Percentiles rank a stretch among this genome's conserved stretches.
These are phyloP conservation scores for Podospora conica DNA, from an alignment of 495 filamentous ascomycete species.

Conservation along the genomic window DNA sequence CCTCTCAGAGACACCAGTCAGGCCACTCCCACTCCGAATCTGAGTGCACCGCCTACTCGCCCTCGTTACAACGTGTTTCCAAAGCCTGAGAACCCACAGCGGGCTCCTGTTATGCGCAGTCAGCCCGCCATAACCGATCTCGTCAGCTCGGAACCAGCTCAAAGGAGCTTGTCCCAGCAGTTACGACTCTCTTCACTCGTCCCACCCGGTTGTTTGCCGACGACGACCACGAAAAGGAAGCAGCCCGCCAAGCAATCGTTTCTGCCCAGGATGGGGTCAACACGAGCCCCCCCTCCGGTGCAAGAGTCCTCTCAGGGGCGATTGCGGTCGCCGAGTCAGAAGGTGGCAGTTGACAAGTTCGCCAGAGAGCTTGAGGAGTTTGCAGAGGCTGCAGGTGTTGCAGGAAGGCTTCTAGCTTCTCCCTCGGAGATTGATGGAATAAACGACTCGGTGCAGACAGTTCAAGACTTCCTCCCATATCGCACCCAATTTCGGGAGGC, in stretches of 20 bases:
- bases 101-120: constrained; percentile 11
- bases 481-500: constrained; percentile 39
- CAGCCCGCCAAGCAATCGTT: not conserved
- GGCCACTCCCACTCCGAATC: not conserved
- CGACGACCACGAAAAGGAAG: not conserved
- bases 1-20: not conserved
- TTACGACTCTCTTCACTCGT: constrained; percentile 29
- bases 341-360: constrained; percentile 34
- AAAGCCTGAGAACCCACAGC: constrained; percentile 1
- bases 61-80: constrained; percentile 19
- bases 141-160: constrained; percentile 31
- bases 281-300: not conserved
- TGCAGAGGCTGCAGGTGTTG: constrained; percentile 23
- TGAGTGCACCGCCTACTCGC: not conserved
- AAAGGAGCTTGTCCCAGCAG: constrained; percentile 34
- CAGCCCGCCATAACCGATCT: constrained; percentile 26
- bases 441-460: constrained; percentile 35
- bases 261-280: not conserved
- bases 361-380: constrained; percentile 38
- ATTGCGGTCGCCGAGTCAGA: constrained; percentile 34
- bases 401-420: constrained; percentile 22
- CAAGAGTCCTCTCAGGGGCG: not conserved
- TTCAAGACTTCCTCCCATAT: constrained; percentile 41
- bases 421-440: constrained; percentile 27
- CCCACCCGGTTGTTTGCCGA: constrained; percentile 11